Conservation (phyloP, 306 rosid species). For the Abrus pulchellus region DNA sequence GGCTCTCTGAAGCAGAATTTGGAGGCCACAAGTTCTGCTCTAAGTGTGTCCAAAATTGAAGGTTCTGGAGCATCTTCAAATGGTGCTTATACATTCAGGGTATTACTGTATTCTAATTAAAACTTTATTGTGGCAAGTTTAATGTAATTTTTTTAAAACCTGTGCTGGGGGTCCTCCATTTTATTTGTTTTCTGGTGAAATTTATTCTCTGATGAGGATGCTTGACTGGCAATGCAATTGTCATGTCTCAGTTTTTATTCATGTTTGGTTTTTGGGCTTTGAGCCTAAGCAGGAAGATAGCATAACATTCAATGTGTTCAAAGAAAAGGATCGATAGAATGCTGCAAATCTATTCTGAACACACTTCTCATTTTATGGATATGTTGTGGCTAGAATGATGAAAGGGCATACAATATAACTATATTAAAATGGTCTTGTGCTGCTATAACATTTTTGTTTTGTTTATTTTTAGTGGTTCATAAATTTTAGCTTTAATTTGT, state of each 20-base stretch:
- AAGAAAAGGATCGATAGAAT: background rate
- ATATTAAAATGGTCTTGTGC: background rate
- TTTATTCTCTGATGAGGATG: conserved; percentile 1
- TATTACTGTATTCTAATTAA: conserved; percentile 32
- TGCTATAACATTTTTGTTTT: background rate
- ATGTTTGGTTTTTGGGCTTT: conserved; percentile 7
- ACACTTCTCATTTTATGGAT: background rate
- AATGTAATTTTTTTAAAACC: background rate
- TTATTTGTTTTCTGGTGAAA: conserved; percentile 19
- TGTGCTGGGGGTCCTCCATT: conserved; percentile 9
- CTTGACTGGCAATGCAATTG: conserved; percentile 16
- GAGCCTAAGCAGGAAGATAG: conserved; percentile 3
- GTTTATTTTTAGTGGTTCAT: background rate
- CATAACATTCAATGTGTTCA: background rate
- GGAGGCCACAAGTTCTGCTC: conserved; percentile 69
- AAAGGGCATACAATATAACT: background rate
- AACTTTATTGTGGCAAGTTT: background rate
- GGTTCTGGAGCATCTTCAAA: conserved; percentile 57
- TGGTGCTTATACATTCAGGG: conserved; percentile 60
- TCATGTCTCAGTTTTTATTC: background rate
- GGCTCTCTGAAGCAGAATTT: conserved; percentile 78
- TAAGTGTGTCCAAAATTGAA: conserved; percentile 60
- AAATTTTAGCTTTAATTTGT: background rate
- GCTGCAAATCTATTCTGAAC: background rate
- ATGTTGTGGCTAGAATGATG: background rate